A percentile compares a stretch with the other conserved stretches of the same genome.
These are phyloP conservation scores for Gillenia trifoliata DNA, from an alignment of 306 rosid species.

Conservation along the genomic window DNA sequence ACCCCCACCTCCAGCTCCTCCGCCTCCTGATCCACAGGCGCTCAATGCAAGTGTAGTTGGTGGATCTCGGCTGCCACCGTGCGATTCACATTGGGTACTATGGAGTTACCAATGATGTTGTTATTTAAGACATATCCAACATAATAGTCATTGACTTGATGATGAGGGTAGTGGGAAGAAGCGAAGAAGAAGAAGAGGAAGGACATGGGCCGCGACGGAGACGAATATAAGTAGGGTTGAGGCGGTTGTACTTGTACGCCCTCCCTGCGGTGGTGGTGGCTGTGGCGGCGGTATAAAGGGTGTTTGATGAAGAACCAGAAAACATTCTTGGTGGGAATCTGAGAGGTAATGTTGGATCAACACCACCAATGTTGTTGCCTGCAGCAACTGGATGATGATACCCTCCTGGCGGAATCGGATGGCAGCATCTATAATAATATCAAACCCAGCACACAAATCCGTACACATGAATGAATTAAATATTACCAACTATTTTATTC, in stretches of 20 bases:
- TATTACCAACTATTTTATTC: background rate
- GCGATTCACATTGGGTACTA: too few species aligned
- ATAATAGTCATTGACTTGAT: constrained; percentile 51
- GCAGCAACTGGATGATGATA: constrained; percentile 42
- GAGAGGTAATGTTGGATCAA: constrained; percentile 53
- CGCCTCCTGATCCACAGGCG: constrained; percentile 58
- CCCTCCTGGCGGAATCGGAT: constrained; percentile 46
- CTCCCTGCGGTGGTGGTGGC: constrained; percentile 28
- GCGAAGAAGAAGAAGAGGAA: constrained; percentile 35
- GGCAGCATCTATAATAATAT: constrained; percentile 58
- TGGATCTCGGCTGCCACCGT: constrained; percentile 13
- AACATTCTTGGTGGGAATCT: constrained; percentile 70
- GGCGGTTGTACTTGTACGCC: constrained; percentile 23
- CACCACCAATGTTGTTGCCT: constrained; percentile 12
- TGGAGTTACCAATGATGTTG: too few species aligned
- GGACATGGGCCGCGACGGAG: constrained; percentile 45
- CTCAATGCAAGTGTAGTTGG: constrained; percentile 70
- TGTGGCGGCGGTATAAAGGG: constrained; percentile 39
- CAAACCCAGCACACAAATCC: background rate
- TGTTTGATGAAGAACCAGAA: constrained; percentile 57
- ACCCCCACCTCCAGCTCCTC: constrained; percentile 37
- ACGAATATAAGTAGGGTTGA: constrained; percentile 49
- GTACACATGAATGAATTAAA: too few species aligned
- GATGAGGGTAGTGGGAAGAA: constrained; percentile 38
- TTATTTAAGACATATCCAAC: constrained; percentile 60